phyloP scores from a whole-genome alignment of 129 eudicot species.

The Pseudognaphalium luteoalbum region DNA sequence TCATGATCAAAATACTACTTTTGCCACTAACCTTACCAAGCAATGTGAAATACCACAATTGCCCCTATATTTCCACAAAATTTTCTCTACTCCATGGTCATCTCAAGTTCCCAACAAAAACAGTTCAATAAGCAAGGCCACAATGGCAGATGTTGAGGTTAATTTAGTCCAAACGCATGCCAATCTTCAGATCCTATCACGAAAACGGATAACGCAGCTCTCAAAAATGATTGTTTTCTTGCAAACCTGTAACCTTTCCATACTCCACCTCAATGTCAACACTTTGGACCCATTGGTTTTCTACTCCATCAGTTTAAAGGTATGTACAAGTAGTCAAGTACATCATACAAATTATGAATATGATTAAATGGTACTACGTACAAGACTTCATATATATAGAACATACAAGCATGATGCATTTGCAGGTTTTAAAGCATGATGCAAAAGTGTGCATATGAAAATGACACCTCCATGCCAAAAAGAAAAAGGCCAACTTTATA shows the following conservation, averaged over 20 bases:
- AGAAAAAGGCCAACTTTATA: background rate
- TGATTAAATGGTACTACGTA: background rate
- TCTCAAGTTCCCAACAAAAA: constrained; percentile 19
- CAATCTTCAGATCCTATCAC: constrained; percentile 56
- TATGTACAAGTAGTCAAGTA: constrained; percentile 11
- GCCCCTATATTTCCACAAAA: constrained; percentile 21
- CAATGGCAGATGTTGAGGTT: constrained; percentile 34
- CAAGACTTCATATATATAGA: background rate
- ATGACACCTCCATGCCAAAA: background rate
- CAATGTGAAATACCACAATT: constrained; percentile 20
- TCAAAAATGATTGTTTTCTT: constrained; percentile 54
- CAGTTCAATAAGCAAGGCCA: constrained; percentile 15
- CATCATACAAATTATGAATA: background rate
- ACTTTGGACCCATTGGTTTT: constrained; percentile 26
- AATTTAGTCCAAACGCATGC: constrained; percentile 76
- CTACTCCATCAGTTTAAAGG: constrained; percentile 54
- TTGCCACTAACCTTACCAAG: background rate
- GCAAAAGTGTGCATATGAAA: background rate
- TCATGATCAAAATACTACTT: constrained; percentile 12
- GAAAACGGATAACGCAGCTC: constrained; percentile 49
- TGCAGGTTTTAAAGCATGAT: constrained; percentile 6
- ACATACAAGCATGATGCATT: background rate
- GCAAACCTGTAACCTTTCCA: constrained; percentile 33
- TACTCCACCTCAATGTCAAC: constrained; percentile 47
- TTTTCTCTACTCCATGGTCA: constrained; percentile 25